Conservation (phyloP, 176 grass and related monocot species). For the Ensete ventricosum region DNA sequence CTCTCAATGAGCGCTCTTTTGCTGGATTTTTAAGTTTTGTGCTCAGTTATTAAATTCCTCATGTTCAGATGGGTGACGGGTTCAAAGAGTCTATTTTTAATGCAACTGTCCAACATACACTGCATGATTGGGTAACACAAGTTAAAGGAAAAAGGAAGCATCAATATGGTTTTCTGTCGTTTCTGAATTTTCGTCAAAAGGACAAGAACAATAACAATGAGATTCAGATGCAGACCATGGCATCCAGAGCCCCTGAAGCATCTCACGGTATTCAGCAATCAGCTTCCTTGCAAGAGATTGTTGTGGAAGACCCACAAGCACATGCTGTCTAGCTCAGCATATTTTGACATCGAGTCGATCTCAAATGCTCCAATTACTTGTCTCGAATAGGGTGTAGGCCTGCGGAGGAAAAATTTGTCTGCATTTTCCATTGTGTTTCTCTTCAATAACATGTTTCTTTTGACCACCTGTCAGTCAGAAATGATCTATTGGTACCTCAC, state of each 20-base stretch:
- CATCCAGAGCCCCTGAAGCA: background rate
- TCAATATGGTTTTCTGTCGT: background rate
- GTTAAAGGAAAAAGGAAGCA: too few relatives aligned
- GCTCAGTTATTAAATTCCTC: background rate
- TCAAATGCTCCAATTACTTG: background rate
- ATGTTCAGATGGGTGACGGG: conserved; percentile 15
- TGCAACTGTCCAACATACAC: background rate
- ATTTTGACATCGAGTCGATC: too few relatives aligned
- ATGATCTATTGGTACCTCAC: too few relatives aligned
- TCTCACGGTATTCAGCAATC: background rate
- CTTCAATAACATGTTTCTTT: too few relatives aligned
- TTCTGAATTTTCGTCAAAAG: background rate
- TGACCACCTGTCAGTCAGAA: too few relatives aligned
- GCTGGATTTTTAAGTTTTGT: background rate
- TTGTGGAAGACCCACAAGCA: background rate
- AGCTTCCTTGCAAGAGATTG: conserved; percentile 1
- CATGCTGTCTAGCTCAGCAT: too few relatives aligned
- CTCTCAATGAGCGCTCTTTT: background rate
- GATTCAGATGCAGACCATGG: conserved; percentile 3
- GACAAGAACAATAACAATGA: background rate
- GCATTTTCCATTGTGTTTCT: too few relatives aligned
- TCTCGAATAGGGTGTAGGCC: too few relatives aligned
- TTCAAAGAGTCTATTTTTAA: conserved; percentile 9
- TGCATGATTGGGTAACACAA: background rate
- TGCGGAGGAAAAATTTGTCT: too few relatives aligned